Conservation (phyloP, 345 rosid species). For the Eucalyptus victrix region DNA sequence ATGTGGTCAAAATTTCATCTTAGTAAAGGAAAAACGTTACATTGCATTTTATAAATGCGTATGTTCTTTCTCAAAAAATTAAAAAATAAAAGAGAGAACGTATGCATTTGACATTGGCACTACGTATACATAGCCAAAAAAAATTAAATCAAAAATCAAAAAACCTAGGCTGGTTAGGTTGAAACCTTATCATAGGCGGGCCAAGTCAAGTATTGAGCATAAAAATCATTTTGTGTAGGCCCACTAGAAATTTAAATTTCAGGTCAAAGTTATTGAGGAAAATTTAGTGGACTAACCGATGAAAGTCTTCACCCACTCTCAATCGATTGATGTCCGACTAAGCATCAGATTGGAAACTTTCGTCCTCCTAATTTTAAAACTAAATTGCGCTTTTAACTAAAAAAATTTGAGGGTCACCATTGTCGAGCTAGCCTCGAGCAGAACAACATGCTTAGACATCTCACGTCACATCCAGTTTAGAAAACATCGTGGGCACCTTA, state of each 20-base stretch:
- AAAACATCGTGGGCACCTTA: not conserved
- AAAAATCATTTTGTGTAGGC: too few relatives aligned
- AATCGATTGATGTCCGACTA: not conserved
- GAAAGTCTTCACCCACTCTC: not conserved
- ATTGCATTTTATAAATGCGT: not conserved
- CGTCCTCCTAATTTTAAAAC: not conserved
- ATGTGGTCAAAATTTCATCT: not conserved
- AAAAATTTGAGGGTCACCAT: fast-evolving
- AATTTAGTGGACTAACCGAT: fast-evolving
- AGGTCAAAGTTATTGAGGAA: not conserved
- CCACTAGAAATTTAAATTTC: too few relatives aligned
- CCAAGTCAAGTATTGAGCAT: not conserved
- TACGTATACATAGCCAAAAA: not conserved
- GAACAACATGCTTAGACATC: not conserved
- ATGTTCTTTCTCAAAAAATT: not conserved
- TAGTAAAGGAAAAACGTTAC: not conserved
- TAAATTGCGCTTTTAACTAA: not conserved
- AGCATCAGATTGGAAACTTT: not conserved
- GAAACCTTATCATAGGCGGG: not conserved
- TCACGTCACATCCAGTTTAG: fast-evolving
- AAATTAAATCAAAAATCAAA: not conserved
- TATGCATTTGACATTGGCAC: not conserved
- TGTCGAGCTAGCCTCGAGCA: not conserved
- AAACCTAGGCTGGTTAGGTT: not conserved
- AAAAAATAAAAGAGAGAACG: not conserved